Percentiles rank a stretch among this genome's conserved stretches.
Conservation (phyloP, 2,329 filamentous ascomycete genomes). For the Dendryphion nanum region DNA sequence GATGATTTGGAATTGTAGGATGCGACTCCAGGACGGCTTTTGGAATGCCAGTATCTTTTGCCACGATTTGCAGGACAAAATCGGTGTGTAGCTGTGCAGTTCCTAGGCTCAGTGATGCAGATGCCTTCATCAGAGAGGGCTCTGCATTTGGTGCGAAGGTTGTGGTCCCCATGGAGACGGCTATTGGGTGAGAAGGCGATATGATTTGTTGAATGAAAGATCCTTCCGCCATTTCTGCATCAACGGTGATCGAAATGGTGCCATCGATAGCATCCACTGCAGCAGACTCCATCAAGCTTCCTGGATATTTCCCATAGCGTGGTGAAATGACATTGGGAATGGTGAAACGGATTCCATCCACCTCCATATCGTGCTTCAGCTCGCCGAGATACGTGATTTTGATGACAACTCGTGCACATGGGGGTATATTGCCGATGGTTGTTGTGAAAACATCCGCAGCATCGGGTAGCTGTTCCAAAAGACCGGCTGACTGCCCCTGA, state of each 20-base stretch:
- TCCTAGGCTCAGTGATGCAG: constrained; percentile 58
- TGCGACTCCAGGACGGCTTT: constrained; percentile 67
- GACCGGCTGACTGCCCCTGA: constrained; percentile 60
- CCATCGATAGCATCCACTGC: constrained; percentile 15
- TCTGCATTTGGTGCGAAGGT: constrained; percentile 47
- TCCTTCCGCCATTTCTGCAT: constrained; percentile 58
- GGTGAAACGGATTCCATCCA: constrained; percentile 67
- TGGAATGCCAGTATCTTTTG: constrained; percentile 60
- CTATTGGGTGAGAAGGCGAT: constrained; percentile 67
- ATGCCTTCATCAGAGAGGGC: constrained; percentile 59
- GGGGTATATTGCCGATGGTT: constrained; percentile 65
- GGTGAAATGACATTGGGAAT: constrained; percentile 67
- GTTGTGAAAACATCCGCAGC: constrained; percentile 68
- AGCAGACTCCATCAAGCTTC: constrained; percentile 22
- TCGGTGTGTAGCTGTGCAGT: constrained; percentile 59
- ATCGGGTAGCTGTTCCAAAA: constrained; percentile 61
- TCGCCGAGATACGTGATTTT: constrained; percentile 67
- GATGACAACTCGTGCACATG: constrained; percentile 56
- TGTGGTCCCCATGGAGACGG: constrained; percentile 61
- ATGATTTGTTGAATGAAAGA: constrained; percentile 61
- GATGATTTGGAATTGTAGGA: constrained; percentile 58
- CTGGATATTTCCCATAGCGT: constrained; percentile 58
- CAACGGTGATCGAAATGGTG: constrained; percentile 57
- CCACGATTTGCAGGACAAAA: constrained; percentile 65
- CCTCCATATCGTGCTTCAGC: constrained; percentile 68